phyloP scores from a whole-genome alignment of 2,329 filamentous ascomycete genomes.

The Claviceps arundinis region DNA sequence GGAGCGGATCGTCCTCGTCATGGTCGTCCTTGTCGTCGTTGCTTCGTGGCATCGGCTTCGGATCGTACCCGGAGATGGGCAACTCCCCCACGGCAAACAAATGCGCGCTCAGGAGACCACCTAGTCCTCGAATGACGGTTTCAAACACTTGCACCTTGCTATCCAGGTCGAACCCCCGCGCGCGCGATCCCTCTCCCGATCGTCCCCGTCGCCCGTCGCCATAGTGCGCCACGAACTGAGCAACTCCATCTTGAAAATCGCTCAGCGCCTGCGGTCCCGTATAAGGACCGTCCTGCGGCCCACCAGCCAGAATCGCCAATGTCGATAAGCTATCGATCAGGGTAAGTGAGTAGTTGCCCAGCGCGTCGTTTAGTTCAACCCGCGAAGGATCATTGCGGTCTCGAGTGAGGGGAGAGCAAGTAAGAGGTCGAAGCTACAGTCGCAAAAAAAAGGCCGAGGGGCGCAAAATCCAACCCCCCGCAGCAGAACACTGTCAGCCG shows the following conservation, averaged over 20 bases:
- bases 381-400: constrained; percentile 68
- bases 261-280: constrained; percentile 38
- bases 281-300: constrained; percentile 31
- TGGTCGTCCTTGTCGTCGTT: not conserved
- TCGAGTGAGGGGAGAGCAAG: constrained; percentile 72
- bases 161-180: constrained; percentile 80
- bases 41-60: constrained; percentile 20
- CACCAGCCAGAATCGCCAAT: constrained; percentile 78
- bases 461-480: not conserved
- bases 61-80: constrained; percentile 67
- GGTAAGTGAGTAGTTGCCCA: constrained; percentile 94
- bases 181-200: constrained; percentile 56
- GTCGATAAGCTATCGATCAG: constrained; percentile 92
- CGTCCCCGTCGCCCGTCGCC: constrained; percentile 66
- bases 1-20: constrained; percentile 26
- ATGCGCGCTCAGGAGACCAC: constrained; percentile 83
- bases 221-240: constrained; percentile 65
- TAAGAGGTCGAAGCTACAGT: constrained; percentile 62
- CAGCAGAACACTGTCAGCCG: not conserved
- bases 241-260: constrained; percentile 71
- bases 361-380: constrained; percentile 82
- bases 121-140: constrained; percentile 86
- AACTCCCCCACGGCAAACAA: constrained; percentile 84
- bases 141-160: constrained; percentile 99
- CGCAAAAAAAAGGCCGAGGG: not conserved